A percentile compares a stretch with the other conserved stretches of the same genome.
Evolutionary conservation across 176 grass and related monocot species (phyloP).

Genomic region (Ensete ventricosum): DNA sequence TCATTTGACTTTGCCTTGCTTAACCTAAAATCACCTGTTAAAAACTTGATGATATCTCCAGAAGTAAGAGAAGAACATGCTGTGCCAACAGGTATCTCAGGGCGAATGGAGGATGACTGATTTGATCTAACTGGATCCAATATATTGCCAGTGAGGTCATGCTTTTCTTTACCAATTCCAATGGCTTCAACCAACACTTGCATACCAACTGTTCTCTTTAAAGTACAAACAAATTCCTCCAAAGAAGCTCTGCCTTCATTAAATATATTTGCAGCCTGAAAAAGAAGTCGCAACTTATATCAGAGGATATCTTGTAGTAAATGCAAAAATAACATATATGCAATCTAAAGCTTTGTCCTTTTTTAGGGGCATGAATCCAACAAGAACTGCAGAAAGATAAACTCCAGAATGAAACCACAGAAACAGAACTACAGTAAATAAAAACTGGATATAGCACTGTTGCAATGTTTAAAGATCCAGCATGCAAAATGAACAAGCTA

Average conservation of each 20-base stretch:
- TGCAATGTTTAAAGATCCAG: too few species aligned
- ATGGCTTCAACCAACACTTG: conserved; percentile 53
- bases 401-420: not conserved
- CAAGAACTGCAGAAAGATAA: not conserved
- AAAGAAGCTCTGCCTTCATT: conserved; percentile 67
- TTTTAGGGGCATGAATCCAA: not conserved
- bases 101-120: conserved; percentile 31
- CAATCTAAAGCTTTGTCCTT: not conserved
- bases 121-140: conserved; percentile 58
- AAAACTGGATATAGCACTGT: not conserved
- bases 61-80: conserved; percentile 70
- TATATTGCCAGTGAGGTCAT: conserved; percentile 76
- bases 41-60: conserved; percentile 75
- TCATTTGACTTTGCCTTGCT: conserved; percentile 96
- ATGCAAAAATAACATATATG: too few species aligned
- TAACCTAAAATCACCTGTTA: conserved; percentile 88
- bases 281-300: not conserved
- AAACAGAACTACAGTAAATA: not conserved
- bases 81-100: conserved; percentile 82
- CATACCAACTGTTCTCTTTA: conserved; percentile 54
- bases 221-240: conserved; percentile 69
- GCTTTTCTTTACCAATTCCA: conserved; percentile 82
- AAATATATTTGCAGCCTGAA: conserved; percentile 59
- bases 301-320: not conserved
- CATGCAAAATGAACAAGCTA: too few species aligned